A percentile compares a stretch with the other conserved stretches of the same genome.
These are phyloP conservation scores for Oidiodendron maius DNA, from an alignment of 495 filamentous ascomycete genomes.

Conservation along the genomic window DNA sequence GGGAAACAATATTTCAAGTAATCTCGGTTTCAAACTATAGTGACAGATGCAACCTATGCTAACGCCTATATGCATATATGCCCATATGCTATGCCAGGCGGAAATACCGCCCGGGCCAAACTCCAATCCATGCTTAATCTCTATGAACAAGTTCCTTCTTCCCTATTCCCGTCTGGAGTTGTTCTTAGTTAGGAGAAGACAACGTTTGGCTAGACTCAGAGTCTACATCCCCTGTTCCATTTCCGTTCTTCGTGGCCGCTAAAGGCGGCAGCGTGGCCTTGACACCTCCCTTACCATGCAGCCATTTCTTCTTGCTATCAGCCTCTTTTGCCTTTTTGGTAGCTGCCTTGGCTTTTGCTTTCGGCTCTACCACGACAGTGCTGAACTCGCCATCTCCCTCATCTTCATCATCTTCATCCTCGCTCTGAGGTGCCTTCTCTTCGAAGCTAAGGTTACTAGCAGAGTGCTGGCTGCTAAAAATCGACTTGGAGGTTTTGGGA, in stretches of 20 bases:
- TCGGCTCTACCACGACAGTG: conserved; percentile 25
- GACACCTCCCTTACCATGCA: conserved; percentile 29
- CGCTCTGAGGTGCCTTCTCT: conserved; percentile 17
- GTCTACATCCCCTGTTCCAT: conserved; percentile 31
- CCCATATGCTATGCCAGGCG: background rate
- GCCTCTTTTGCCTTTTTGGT: conserved; percentile 40
- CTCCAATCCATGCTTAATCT: background rate
- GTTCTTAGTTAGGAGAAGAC: conserved; percentile 33
- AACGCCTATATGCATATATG: background rate
- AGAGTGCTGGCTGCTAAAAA: conserved; percentile 15
- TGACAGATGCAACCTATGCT: background rate
- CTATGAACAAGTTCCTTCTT: background rate
- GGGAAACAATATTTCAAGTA: too few species aligned
- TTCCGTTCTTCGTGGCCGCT: conserved; percentile 35
- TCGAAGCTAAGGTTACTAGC: conserved; percentile 17
- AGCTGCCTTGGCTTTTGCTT: conserved; percentile 36
- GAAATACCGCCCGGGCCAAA: background rate
- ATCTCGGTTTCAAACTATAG: too few species aligned
- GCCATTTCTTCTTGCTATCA: conserved; percentile 40
- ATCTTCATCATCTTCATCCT: conserved; percentile 27
- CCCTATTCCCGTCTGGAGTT: background rate
- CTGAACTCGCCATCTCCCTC: conserved; percentile 44
- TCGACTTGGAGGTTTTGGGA: conserved; percentile 15
- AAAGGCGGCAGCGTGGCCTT: conserved; percentile 32
- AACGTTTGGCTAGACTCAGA: conserved; percentile 45